phyloP scores from a whole-genome alignment of 2,329 filamentous ascomycete genomes.

The Cercospora nicotianae region DNA sequence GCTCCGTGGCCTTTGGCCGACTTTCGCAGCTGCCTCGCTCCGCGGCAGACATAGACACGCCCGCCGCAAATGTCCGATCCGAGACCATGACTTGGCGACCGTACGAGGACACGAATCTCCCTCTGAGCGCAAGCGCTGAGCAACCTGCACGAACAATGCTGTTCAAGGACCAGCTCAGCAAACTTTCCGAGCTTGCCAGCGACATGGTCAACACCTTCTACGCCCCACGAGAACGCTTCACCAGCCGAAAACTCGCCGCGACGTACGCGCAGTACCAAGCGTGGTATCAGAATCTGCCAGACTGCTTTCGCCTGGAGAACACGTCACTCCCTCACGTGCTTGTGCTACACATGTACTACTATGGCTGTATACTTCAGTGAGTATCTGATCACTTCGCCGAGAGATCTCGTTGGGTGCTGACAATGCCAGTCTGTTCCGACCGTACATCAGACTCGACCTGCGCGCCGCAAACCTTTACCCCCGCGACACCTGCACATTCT shows the following conservation, averaged over 20 bases:
- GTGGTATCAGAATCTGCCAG: conserved; percentile 70
- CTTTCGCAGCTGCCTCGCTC: conserved; percentile 50
- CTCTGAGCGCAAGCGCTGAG: conserved; percentile 63
- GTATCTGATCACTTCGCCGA: conserved; percentile 37
- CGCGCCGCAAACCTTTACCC: conserved; percentile 62
- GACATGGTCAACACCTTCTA: conserved; percentile 71
- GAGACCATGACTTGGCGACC: conserved; percentile 42
- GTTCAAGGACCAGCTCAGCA: conserved; percentile 59
- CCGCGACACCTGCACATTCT: conserved; percentile 62
- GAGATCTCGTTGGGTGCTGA: conserved; percentile 49
- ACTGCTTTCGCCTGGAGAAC: conserved; percentile 62
- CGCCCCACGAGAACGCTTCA: conserved; percentile 65
- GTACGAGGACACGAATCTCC: conserved; percentile 39
- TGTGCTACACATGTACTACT: conserved; percentile 54
- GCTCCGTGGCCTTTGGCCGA: conserved; percentile 50
- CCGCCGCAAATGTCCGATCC: conserved; percentile 37
- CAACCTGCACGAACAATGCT: conserved; percentile 57
- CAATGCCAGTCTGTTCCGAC: conserved; percentile 69
- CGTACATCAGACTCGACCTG: conserved; percentile 64
- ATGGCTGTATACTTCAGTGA: conserved; percentile 57
- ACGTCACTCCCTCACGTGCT: conserved; percentile 73
- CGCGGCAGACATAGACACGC: conserved; percentile 52
- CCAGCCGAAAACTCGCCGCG: conserved; percentile 61
- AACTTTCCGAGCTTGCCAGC: conserved; percentile 72
- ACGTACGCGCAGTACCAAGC: conserved; percentile 68